These are phyloP conservation scores for Solanum pennellii DNA, from an alignment of 257 asterid genomes.

Conservation along the genomic window DNA sequence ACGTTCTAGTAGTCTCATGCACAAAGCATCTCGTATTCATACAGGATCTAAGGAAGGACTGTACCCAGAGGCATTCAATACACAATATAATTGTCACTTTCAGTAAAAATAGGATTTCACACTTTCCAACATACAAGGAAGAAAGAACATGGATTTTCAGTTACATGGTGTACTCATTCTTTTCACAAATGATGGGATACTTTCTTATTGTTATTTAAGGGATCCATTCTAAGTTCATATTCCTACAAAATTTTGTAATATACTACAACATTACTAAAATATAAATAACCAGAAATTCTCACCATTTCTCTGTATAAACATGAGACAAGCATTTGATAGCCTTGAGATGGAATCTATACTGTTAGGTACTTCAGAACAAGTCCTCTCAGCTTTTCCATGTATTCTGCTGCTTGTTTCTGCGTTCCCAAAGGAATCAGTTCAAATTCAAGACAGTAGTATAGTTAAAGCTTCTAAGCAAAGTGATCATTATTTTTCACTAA, in stretches of 20 bases:
- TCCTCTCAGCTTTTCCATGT: slow-evolving; percentile 77
- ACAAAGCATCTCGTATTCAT: not conserved
- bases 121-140: not conserved
- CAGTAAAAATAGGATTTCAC: not conserved
- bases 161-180: not conserved
- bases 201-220: not conserved
- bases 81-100: not conserved
- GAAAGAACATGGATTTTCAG: not conserved
- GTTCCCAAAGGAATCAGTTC: not conserved
- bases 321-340: not conserved
- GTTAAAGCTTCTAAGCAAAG: not conserved
- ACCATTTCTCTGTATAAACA: not conserved
- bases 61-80: not conserved
- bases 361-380: slow-evolving; percentile 75
- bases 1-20: not conserved
- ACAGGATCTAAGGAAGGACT: not conserved
- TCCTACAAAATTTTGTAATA: not conserved
- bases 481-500: too few species aligned
- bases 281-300: not conserved
- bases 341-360: slow-evolving; percentile 18
- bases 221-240: not conserved
- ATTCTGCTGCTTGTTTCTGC: slow-evolving; percentile 75
- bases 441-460: not conserved
- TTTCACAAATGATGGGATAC: not conserved
- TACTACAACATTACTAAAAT: not conserved